Percentiles rank a stretch among this genome's conserved stretches.
Conservation (phyloP, 2,329 filamentous ascomycete species). For the Fusarium torreyae region DNA sequence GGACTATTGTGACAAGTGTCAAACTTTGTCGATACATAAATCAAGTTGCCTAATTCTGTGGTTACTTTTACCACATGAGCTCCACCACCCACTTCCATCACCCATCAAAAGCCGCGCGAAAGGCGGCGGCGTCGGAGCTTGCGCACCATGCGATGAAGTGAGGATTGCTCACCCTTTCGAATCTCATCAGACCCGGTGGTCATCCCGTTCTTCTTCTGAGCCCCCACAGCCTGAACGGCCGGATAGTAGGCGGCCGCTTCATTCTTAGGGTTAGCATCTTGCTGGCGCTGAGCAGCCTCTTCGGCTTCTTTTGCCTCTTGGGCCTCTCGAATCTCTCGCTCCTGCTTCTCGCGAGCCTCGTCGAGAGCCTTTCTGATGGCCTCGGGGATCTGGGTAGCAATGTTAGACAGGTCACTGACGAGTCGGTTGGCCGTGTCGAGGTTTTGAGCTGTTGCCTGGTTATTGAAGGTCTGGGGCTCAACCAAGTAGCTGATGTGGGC, state of each 20-base stretch:
- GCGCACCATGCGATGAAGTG: constrained; percentile 29
- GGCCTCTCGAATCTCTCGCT: constrained; percentile 32
- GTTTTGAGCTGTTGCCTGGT: constrained; percentile 42
- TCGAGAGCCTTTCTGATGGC: constrained; percentile 48
- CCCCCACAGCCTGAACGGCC: not conserved
- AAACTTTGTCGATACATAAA: constrained; percentile 10
- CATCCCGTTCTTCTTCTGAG: constrained; percentile 11
- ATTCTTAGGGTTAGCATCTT: constrained; percentile 37
- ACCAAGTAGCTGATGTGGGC: constrained; percentile 40
- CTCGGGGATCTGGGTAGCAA: constrained; percentile 46
- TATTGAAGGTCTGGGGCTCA: constrained; percentile 39
- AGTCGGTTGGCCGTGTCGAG: constrained; percentile 39
- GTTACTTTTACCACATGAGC: not conserved
- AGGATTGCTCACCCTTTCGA: constrained; percentile 21
- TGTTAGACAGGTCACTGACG: constrained; percentile 46
- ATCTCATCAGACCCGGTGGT: not conserved
- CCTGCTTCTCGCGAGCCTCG: constrained; percentile 40
- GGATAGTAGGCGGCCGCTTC: not conserved
- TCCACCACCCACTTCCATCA: not conserved
- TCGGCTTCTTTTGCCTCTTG: constrained; percentile 31
- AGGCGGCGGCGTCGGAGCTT: constrained; percentile 34
- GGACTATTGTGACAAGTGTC: not conserved
- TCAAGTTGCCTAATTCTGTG: constrained; percentile 3
- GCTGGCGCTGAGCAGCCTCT: constrained; percentile 43
- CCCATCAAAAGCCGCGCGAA: not conserved